These are phyloP conservation scores for Candida ficus DNA, from an alignment of 805 yeast genomes.

Conservation along the genomic window DNA sequence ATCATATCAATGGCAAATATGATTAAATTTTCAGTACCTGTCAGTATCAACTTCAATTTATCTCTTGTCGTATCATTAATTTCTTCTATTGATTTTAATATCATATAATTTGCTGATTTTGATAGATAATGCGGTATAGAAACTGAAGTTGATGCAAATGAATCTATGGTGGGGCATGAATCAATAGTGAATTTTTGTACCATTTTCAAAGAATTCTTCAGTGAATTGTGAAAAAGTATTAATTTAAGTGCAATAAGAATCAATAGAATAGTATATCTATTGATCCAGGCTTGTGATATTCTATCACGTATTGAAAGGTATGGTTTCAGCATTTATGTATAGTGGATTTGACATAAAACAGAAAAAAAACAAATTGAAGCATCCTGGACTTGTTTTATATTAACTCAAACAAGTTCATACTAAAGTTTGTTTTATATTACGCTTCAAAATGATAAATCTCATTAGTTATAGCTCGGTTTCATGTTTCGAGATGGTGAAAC, in stretches of 20 bases:
- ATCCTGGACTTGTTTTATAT: too few species aligned
- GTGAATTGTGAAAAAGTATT: constrained; percentile 45
- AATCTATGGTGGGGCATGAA: constrained; percentile 46
- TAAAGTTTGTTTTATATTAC: too few species aligned
- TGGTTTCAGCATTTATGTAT: constrained; percentile 15
- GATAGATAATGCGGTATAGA: constrained; percentile 57
- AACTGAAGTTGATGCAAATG: constrained; percentile 27
- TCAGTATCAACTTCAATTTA: constrained; percentile 41
- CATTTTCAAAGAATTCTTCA: constrained; percentile 37
- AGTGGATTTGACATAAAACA: too few species aligned
- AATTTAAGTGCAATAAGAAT: constrained; percentile 57
- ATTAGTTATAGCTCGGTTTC: too few species aligned
- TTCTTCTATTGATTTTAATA: constrained; percentile 42
- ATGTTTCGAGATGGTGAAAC: too few species aligned
- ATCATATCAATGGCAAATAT: constrained; percentile 65
- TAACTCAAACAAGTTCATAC: too few species aligned
- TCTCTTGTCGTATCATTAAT: constrained; percentile 42
- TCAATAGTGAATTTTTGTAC: constrained; percentile 34
- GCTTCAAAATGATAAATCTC: too few species aligned
- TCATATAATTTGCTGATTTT: constrained; percentile 45
- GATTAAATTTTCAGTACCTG: constrained; percentile 54
- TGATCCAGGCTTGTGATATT: constrained; percentile 61
- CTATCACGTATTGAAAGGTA: constrained; percentile 49
- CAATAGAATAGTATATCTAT: constrained; percentile 54
- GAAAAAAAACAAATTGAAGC: too few species aligned